Evolutionary conservation across 495 filamentous ascomycete species (phyloP), one percentile per base, ranked within the genome.

Genomic region (Aspergillus biplanus): DNA sequence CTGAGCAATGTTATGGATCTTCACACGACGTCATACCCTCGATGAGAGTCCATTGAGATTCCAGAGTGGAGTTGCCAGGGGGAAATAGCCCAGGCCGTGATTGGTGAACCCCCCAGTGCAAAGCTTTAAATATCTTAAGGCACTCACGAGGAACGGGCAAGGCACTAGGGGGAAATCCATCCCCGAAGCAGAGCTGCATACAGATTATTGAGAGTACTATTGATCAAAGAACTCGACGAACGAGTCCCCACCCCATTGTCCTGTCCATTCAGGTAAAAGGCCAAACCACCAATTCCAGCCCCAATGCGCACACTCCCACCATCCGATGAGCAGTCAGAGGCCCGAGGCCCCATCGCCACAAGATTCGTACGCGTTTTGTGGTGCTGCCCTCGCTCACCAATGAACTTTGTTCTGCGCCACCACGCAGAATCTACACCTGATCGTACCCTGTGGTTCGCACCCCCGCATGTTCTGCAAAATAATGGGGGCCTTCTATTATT

Each of bases 321-420:
- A 12, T n/a, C 39, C 39, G 39, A 44, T 44, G n/a, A 50, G 7
- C 4, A 50, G 16, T 44, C 16, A 50, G 47, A 27, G 47, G 47
- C 47, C 47, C 27, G 47, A 50, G 47, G 16, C 16, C 21, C 47
- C 47, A 7, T 18, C 21, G 47, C 47, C 47, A 50, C 47, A 50
- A 18, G 21, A 31, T 50, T 50, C 9, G 16, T 31, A 31, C 47
- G 7, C 47, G 5, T 21, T 50, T 50, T 6, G 47, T 50, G 47
- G 47, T 27, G 15, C 47, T 50, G 47, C 47, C 47, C n/a, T 50
- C 27, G 16, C 47, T 27, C 47, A 48, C 39, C 56, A 58, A 46
- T 42, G 37, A 62, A 62, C 60, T 52, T 33, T 63, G 33, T 57
- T 44, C 33, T 27, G 48, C 66, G 66, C 62, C 66, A 68, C 66